A percentile compares a stretch with the other conserved stretches of the same genome.
Conservation (phyloP, 306 rosid genomes). For the Castanopsis chinensis region DNA sequence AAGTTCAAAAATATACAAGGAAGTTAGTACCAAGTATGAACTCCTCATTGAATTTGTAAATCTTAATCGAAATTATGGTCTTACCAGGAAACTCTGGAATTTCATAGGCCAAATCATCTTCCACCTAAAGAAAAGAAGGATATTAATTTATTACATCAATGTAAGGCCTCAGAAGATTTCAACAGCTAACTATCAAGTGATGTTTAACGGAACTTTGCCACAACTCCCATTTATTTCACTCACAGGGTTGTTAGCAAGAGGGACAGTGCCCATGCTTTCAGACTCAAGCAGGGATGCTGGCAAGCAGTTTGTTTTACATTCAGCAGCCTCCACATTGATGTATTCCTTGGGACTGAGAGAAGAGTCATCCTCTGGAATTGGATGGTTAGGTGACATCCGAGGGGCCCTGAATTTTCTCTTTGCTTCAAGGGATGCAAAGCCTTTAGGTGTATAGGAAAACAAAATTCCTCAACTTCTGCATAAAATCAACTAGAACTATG, state of each 20-base stretch:
- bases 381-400: constrained; percentile 57
- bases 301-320: constrained; percentile 30
- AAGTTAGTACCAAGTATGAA: constrained; percentile 30
- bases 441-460: constrained; percentile 62
- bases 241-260: constrained; percentile 42
- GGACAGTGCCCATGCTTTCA: constrained; percentile 17
- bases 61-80: constrained; percentile 20
- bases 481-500: no score
- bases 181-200: constrained; percentile 2
- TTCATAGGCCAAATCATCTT: constrained; percentile 32
- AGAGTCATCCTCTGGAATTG: constrained; percentile 37
- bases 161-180: neutral
- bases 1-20: constrained; percentile 27
- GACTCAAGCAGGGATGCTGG: constrained; percentile 28
- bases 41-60: constrained; percentile 2
- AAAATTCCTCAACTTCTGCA: neutral
- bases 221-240: constrained; percentile 22
- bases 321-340: constrained; percentile 29
- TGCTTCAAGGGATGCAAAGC: constrained; percentile 94
- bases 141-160: constrained; percentile 2
- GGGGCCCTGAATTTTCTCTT: constrained; percentile 87
- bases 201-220: constrained; percentile 18
- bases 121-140: constrained; percentile 37
- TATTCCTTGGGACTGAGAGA: constrained; percentile 38
- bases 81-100: constrained; percentile 41